Conservation (phyloP, 2,329 filamentous ascomycete genomes). For the Aureobasidium sp. region DNA sequence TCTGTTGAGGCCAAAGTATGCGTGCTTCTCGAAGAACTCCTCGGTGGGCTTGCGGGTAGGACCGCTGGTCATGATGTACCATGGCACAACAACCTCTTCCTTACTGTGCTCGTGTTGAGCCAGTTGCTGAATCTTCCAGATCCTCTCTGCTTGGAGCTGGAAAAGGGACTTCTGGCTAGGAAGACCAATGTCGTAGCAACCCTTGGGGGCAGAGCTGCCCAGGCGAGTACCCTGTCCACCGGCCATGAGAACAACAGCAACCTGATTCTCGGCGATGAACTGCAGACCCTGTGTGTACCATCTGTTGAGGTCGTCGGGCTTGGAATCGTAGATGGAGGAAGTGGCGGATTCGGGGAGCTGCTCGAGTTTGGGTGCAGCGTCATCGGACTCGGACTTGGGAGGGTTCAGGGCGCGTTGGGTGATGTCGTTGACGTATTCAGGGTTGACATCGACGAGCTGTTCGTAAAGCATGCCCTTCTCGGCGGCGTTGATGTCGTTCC, state of each 20-base stretch:
- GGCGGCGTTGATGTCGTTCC: slow-evolving; percentile 62
- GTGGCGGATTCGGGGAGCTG: slow-evolving; percentile 79
- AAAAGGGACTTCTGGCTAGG: slow-evolving; percentile 91
- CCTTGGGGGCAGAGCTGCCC: slow-evolving; percentile 92
- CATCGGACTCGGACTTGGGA: slow-evolving; percentile 49
- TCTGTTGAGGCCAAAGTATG: slow-evolving; percentile 80
- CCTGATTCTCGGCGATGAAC: slow-evolving; percentile 59
- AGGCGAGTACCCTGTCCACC: slow-evolving; percentile 92
- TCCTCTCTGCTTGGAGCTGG: slow-evolving; percentile 94
- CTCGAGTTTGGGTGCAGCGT: slow-evolving; percentile 56
- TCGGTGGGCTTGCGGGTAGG: slow-evolving; percentile 89
- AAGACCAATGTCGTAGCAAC: slow-evolving; percentile 92
- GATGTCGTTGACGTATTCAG: slow-evolving; percentile 78
- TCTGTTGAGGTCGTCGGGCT: slow-evolving; percentile 63
- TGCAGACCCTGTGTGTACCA: slow-evolving; percentile 72
- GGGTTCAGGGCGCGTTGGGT: slow-evolving; percentile 75
- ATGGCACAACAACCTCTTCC: slow-evolving; percentile 64
- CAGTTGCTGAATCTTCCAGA: slow-evolving; percentile 74
- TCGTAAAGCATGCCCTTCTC: slow-evolving; percentile 74
- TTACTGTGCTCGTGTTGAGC: slow-evolving; percentile 62
- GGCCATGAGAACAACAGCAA: slow-evolving; percentile 89
- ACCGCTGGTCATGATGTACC: slow-evolving; percentile 99
- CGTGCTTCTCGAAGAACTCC: slow-evolving; percentile 81
- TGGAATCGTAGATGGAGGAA: slow-evolving; percentile 86
- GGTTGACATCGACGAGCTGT: slow-evolving; percentile 76